A percentile compares a stretch with the other conserved stretches of the same genome.
These are phyloP conservation scores for Colletotrichum neosansevieriae DNA, from an alignment of 2,329 filamentous ascomycete species.

Conservation along the genomic window DNA sequence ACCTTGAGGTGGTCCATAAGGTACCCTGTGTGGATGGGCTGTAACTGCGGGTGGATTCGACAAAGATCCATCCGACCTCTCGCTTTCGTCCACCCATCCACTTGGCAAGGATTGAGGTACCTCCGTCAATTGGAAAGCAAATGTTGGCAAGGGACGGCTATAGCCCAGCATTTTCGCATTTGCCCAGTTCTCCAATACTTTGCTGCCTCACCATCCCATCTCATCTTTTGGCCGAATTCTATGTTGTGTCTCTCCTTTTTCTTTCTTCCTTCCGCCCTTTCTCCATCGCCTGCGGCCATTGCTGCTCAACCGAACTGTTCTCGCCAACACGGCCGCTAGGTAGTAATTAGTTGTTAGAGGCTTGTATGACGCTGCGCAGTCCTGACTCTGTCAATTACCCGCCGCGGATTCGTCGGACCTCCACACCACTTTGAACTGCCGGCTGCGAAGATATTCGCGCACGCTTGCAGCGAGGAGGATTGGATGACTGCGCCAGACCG, in stretches of 20 bases:
- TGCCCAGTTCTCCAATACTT: conserved; percentile 15
- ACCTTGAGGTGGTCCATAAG: too few relatives aligned
- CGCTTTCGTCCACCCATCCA: too few relatives aligned
- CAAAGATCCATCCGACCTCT: too few relatives aligned
- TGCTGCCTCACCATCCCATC: conserved; percentile 16
- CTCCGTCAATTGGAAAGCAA: too few relatives aligned
- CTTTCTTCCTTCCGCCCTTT: conserved; percentile 1
- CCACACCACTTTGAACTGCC: conserved; percentile 31
- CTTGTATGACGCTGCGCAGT: conserved; percentile 36
- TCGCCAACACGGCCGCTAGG: conserved; percentile 19
- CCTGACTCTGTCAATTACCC: conserved; percentile 10
- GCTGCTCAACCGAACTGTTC: not conserved
- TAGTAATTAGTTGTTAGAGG: not conserved
- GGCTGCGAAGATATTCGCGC: conserved; percentile 36
- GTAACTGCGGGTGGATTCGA: not conserved
- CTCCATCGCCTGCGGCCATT: conserved; percentile 4
- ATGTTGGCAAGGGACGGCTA: not conserved
- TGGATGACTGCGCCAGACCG: conserved; percentile 23
- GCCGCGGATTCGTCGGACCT: conserved; percentile 30
- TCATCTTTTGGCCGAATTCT: conserved; percentile 19
- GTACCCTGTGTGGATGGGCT: not conserved
- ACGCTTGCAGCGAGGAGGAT: conserved; percentile 33
- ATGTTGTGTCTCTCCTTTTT: too few relatives aligned
- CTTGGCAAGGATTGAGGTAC: too few relatives aligned
- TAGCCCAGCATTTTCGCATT: conserved; percentile 29